Percentiles rank a stretch among this genome's conserved stretches.
These are phyloP conservation scores for Candida nitratophila DNA, from an alignment of 805 yeast species.

Conservation along the genomic window DNA sequence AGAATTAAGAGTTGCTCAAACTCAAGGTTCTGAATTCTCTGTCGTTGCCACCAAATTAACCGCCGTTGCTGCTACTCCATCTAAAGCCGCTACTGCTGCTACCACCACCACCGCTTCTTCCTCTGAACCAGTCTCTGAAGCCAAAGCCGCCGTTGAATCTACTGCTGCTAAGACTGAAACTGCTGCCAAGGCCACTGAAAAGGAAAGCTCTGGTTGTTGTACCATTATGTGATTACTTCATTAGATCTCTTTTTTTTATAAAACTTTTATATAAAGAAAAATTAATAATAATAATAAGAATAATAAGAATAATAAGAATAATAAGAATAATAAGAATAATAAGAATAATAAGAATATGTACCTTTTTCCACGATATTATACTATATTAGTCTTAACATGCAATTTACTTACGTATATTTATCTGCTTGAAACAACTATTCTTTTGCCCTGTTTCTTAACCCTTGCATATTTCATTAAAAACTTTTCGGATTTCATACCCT, in stretches of 20 bases:
- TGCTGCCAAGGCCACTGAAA: slow-evolving; percentile 10
- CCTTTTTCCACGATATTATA: no score
- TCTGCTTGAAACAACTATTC: slow-evolving; percentile 13
- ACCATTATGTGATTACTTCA: slow-evolving; percentile 19
- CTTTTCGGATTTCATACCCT: slow-evolving; percentile 46
- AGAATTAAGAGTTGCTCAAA: slow-evolving; percentile 56
- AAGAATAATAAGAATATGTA: no score
- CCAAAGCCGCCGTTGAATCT: slow-evolving; percentile 5
- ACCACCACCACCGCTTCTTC: slow-evolving; percentile 4
- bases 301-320: no score
- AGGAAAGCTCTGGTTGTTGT: slow-evolving; percentile 22
- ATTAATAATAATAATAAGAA: no score
- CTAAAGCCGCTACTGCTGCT: slow-evolving; percentile 4
- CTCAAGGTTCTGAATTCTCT: slow-evolving; percentile 64
- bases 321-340: no score
- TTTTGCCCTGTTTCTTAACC: slow-evolving; percentile 40
- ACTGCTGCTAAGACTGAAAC: slow-evolving; percentile 1
- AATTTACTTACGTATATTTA: neutral
- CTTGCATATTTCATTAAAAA: slow-evolving; percentile 59
- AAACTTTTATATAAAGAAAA: neutral
- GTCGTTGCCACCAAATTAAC: slow-evolving; percentile 31
- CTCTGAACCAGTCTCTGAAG: slow-evolving; percentile 4
- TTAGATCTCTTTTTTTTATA: neutral
- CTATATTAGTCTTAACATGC: no score
- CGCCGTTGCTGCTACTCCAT: slow-evolving; percentile 5